A percentile compares a stretch with the other conserved stretches of the same genome.
Evolutionary conservation across 2,329 filamentous ascomycete species (phyloP).

Genomic region (Colletotrichum sublineola): DNA sequence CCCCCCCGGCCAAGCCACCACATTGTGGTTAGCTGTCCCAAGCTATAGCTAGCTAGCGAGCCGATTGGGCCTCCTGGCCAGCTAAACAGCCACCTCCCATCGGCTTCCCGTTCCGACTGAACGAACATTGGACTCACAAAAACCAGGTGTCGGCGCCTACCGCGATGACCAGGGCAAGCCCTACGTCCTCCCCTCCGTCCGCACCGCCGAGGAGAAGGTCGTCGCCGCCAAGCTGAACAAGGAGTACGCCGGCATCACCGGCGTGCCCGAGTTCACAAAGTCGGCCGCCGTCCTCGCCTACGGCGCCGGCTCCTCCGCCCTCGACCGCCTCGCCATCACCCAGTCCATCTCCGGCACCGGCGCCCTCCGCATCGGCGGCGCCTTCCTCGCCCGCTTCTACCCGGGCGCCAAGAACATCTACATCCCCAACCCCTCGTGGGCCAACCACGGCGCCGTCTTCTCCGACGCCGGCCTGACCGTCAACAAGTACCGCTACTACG

Average conservation of each 20-base stretch:
- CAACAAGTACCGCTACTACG: constrained; percentile 98
- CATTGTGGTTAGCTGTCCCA: constrained; percentile 21
- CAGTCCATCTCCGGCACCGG: constrained; percentile 99
- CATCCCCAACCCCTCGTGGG: constrained; percentile 96
- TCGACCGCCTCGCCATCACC: constrained; percentile 88
- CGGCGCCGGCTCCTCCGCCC: constrained; percentile 80
- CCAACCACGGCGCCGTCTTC: constrained; percentile 98
- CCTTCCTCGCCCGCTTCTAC: constrained; percentile 93
- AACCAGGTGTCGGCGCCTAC: constrained; percentile 91
- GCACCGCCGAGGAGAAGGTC: constrained; percentile 88
- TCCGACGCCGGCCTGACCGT: constrained; percentile 91
- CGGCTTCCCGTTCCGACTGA: constrained; percentile 10
- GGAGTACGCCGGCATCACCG: constrained; percentile 98
- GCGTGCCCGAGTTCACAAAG: constrained; percentile 93
- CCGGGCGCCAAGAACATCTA: constrained; percentile 95
- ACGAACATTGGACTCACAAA: not conserved
- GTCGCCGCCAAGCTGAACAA: constrained; percentile 86
- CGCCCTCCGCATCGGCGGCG: constrained; percentile 92
- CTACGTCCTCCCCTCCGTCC: constrained; percentile 95
- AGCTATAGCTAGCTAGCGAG: constrained; percentile 17
- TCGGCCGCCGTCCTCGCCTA: constrained; percentile 93
- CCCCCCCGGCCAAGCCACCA: constrained; percentile 13
- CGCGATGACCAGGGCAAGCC: constrained; percentile 98
- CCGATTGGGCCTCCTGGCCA: not conserved
- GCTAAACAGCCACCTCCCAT: not conserved